Conservation (phyloP, 2,329 filamentous ascomycete species). For the Didymella arachidicola region DNA sequence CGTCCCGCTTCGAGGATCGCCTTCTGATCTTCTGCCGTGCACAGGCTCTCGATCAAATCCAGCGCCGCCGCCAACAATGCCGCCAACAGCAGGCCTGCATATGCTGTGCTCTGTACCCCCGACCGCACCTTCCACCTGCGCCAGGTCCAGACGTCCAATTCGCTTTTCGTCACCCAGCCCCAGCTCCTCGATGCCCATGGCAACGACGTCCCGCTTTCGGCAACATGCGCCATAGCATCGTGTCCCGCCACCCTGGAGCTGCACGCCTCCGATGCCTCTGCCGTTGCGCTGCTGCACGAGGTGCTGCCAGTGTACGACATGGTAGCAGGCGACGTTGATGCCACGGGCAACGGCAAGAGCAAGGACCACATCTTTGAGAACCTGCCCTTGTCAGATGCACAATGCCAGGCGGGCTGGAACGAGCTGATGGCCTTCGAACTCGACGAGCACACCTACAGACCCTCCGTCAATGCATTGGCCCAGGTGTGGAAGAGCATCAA, state of each 20-base stretch:
- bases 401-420: constrained; percentile 61
- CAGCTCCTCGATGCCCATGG: constrained; percentile 47
- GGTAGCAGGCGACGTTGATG: constrained; percentile 37
- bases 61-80: constrained; percentile 31
- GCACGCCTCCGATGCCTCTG: constrained; percentile 45
- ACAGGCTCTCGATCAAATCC: constrained; percentile 50
- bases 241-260: constrained; percentile 57
- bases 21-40: constrained; percentile 33
- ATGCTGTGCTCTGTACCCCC: constrained; percentile 67
- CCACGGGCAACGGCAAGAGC: constrained; percentile 39
- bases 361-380: constrained; percentile 56
- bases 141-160: constrained; percentile 72
- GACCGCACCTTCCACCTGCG: constrained; percentile 66
- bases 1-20: constrained; percentile 26
- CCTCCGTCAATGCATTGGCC: constrained; percentile 57
- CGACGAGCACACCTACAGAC: constrained; percentile 53
- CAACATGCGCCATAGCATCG: constrained; percentile 54
- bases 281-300: constrained; percentile 47
- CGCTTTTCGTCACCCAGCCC: constrained; percentile 63
- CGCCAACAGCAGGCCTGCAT: constrained; percentile 46
- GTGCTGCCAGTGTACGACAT: constrained; percentile 52
- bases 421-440: constrained; percentile 63
- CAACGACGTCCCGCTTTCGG: constrained; percentile 44
- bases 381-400: constrained; percentile 60
- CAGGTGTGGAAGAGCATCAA: constrained; percentile 59